Conservation (phyloP, 257 asterid species). For the Nicotiana paniculata region DNA sequence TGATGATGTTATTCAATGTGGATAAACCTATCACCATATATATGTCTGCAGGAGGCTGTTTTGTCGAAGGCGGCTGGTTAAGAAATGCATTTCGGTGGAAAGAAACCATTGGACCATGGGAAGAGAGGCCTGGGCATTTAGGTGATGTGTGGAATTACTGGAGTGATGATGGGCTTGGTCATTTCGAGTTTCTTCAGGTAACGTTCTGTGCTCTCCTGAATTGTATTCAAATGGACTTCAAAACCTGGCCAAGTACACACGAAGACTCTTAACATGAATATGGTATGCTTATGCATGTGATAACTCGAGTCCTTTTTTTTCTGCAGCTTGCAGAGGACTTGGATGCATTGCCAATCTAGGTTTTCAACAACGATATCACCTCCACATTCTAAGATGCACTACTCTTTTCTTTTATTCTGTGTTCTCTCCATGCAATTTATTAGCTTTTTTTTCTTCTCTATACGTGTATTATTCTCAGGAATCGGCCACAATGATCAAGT, state of each 20-base stretch:
- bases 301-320: neutral
- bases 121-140: slow-evolving; percentile 92
- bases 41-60: slow-evolving; percentile 72
- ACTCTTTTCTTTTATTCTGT: neutral
- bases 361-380: slow-evolving; percentile 80
- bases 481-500: slow-evolving; percentile 89
- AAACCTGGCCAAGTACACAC: neutral
- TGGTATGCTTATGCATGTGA: neutral
- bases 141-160: slow-evolving; percentile 97
- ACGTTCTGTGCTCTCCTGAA: slow-evolving; percentile 2
- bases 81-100: slow-evolving; percentile 93
- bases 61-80: slow-evolving; percentile 84
- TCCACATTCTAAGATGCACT: neutral
- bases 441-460: neutral
- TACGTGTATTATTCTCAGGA: slow-evolving; percentile 36
- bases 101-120: slow-evolving; percentile 93
- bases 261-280: neutral
- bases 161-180: slow-evolving; percentile 96
- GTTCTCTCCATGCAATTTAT: neutral
- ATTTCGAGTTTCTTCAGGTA: slow-evolving; percentile 88
- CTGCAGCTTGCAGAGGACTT: slow-evolving; percentile 94
- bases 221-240: neutral
- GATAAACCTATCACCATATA: neutral
- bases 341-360: slow-evolving; percentile 85
- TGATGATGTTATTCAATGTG: neutral